Base-by-base conservation (phyloP, 1,284 basidiomycete species). In the Porogramme epimiltina region DNA sequence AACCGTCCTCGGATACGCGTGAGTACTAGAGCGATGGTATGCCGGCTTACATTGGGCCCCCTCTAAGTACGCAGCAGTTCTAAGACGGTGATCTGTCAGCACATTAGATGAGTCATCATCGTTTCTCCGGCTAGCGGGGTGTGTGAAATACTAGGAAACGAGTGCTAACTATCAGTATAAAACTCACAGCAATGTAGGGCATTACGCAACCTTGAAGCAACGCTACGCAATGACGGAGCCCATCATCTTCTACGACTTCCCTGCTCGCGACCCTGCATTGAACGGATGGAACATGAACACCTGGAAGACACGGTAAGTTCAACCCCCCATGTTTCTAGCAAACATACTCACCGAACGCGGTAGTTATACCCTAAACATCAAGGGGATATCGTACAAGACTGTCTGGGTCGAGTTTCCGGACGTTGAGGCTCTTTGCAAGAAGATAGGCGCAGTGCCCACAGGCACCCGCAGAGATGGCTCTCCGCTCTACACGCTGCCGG, bases 401-500 rank as follows among this genome's bases (percentile, higher is more conserved):
- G 62, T 65, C 16, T 74, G 70, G 69, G 56, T 46, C 31, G 66
- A 70, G 41, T 72, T 65, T 47, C 70, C 69, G 3, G 70, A 73
- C 52, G 67, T 73, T 59, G 67, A 63, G 40, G 39, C 55, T 8
- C 45, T 62, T 10, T 62, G 61, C 45, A 62, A 62, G 53, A 51
- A 60, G 28, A 52, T 71, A 49, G 68, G 68, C 18, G 66, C 61
- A 1, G 33, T 34, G 11, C 62, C 70, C 0, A 69, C 66, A 1
- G 15, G 23, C 9, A 61, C 24, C 15, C 51, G 57, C 10, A 25
- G 49, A 1, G 62, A 66, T 49, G 69, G 66, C 4, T 34, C 38
- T 70, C 71, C 16, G 58, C n/a, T n/a, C n/a, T 73, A 71, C 57
- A 71, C 70, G 2, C 52, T 72, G 18, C 72, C 72, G 10, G 59